Evolutionary conservation across 768 basidiomycete genomes (phyloP), one percentile per base, ranked within the genome.

Genomic region (Naganishia randhawae): DNA sequence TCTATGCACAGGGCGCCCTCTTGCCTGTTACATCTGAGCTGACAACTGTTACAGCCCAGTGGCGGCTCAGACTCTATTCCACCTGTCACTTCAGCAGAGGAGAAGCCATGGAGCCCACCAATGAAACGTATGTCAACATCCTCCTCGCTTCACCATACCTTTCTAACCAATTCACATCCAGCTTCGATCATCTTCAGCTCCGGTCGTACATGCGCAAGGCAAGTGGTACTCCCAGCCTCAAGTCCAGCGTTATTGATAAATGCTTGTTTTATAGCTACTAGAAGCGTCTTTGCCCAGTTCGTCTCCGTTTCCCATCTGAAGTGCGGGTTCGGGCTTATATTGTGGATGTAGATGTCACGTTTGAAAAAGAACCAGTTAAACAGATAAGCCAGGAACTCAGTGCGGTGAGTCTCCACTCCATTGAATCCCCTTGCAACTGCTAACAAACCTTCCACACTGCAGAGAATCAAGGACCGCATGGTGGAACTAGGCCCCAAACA

Each of bases 391-490:
- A 61, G 16, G 33, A 61, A 29, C 17, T 61, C 5, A 27, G 37
- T 22, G 13, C 57, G 10, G 57, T 61, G 27, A 2, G 57, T 61
- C 22, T 29, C 29, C 19, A 19, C n/a, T 17, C 48, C 48, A 8
- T 50, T 50, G 19, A 6, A 25, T 9, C 19, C 25, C 10, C 41
- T 19, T 19, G 8, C 25, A 6, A 17, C 8, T 31, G 50, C 2
- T 27, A 3, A 10, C 50, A 11, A 10, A 27, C 16, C 5, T 25
- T 9, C n/a, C n/a, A 5, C 14, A 16, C n/a, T 37, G 27, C 41
- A 61, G 57, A 17, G 57, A 25, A 41, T 61, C 41, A 61, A 61
- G n/a, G 57, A 61, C 37, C 35, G 57, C 1, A 61, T 61, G 57
- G 27, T 41, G 19, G 35, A 39, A 22, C 22, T 61, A 6, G 57